Conservation (phyloP, 1,139 yeast genomes). For the Suhomyces bribrorum region DNA sequence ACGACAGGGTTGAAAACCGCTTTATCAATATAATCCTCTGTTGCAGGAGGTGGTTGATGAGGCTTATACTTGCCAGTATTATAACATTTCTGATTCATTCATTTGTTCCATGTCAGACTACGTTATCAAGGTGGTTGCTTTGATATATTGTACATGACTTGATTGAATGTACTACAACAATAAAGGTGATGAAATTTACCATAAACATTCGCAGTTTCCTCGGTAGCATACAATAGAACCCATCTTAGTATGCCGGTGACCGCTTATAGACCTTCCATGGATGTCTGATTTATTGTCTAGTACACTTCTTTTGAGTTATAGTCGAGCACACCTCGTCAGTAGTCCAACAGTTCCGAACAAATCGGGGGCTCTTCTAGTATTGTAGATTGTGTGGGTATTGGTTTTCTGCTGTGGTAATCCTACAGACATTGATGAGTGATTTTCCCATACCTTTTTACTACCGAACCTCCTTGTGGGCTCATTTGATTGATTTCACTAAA, state of each 20-base stretch:
- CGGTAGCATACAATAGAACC: conserved; percentile 87
- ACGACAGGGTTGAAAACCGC: conserved; percentile 77
- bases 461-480: no score
- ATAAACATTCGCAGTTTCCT: conserved; percentile 90
- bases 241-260: conserved; percentile 82
- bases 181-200: conserved; percentile 70
- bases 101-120: conserved; percentile 14
- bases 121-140: conserved; percentile 16
- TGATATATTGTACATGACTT: conserved; percentile 8
- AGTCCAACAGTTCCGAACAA: no score
- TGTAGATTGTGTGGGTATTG: no score
- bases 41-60: conserved; percentile 39
- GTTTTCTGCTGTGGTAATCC: no score
- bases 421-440: no score
- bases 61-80: conserved; percentile 87
- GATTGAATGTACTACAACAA: conserved; percentile 11
- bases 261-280: conserved; percentile 73
- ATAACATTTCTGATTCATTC: conserved; percentile 62
- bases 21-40: conserved; percentile 35
- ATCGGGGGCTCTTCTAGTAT: no score
- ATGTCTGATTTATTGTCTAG: conserved; percentile 50
- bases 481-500: no score
- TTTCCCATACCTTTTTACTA: no score
- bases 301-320: no score
- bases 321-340: neutral